Base-by-base conservation (phyloP, 805 yeast species). In the Ascoidea tarda region DNA sequence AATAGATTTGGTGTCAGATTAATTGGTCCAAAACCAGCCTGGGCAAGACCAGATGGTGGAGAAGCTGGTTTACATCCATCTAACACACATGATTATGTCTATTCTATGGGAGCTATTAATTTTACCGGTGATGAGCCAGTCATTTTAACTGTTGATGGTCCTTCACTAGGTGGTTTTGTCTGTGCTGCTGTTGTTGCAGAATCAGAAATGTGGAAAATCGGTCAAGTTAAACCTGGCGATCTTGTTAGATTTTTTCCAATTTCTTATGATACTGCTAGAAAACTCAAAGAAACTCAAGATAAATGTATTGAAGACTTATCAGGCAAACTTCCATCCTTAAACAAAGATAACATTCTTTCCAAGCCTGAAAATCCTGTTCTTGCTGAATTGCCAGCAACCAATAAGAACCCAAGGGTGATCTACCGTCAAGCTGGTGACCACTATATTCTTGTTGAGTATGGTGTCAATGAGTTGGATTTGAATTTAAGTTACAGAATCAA, bases 41-140 rank as follows among this genome's bases (percentile, higher is more conserved):
- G 98, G 99, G 96, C 97, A 10, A 80, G 99, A 71, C 66, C 76
- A 6, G 96, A 89, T 65, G 99, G 98, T 69, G 99, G 98, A 55
- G 96, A 89, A 62, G 99, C 93, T 54, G 99, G 99, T 53, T 74
- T 91, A 63, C 99, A 91, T 71, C 99, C 99, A 50, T 89, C 97
- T n/a, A 91, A 91, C 69, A 90, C 96, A 47, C 98, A 91, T 65
- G 99, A 91, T 71, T 93, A 91, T 63, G 98, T 91, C 51, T 91
- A 91, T 66, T 88, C 98, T 0, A 54, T 56, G 57, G 98, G 99
- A 61, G 98, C 99, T 33, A 84, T 91, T 66, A 93, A 93, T 69
- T 93, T 93, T 66, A 93, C 98, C 44, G 99, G 99, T 69, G 98
- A 93, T 69, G 98, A 91, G 68, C 98, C 98, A 1, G 99, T 91